These are phyloP conservation scores for Candida fluviatilis DNA, from an alignment of 805 yeast genomes.

Conservation along the genomic window DNA sequence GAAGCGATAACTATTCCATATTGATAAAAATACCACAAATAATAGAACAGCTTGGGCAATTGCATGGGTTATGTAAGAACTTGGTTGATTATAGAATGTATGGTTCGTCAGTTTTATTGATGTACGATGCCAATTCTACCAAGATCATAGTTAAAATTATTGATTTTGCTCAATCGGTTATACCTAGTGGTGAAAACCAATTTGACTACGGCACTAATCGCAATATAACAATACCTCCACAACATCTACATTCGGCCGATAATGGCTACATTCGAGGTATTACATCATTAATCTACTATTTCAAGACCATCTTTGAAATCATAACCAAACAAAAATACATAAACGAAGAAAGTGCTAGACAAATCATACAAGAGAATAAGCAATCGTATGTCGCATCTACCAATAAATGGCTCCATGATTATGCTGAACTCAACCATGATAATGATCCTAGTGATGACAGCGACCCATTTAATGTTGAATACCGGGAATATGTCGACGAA, in stretches of 20 bases:
- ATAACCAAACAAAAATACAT: slow-evolving; percentile 13
- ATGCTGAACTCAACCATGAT: slow-evolving; percentile 13
- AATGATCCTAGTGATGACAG: slow-evolving; percentile 7
- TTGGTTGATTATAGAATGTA: slow-evolving; percentile 80
- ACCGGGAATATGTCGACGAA: slow-evolving; percentile 18
- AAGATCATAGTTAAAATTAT: slow-evolving; percentile 60
- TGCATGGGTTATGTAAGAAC: slow-evolving; percentile 49
- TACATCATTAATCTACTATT: slow-evolving; percentile 63
- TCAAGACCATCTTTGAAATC: slow-evolving; percentile 52
- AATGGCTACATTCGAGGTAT: slow-evolving; percentile 84
- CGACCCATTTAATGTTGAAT: slow-evolving; percentile 20
- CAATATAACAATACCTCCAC: slow-evolving; percentile 62
- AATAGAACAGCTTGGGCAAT: slow-evolving; percentile 53
- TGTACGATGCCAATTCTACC: slow-evolving; percentile 69
- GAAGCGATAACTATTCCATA: slow-evolving; percentile 53
- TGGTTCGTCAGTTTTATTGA: slow-evolving; percentile 83
- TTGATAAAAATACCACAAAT: slow-evolving; percentile 63
- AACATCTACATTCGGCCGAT: slow-evolving; percentile 60
- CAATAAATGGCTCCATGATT: slow-evolving; percentile 18
- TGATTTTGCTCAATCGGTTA: slow-evolving; percentile 93
- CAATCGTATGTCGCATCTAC: slow-evolving; percentile 7
- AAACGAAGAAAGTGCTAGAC: background rate
- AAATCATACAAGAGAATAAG: background rate
- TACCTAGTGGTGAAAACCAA: slow-evolving; percentile 47
- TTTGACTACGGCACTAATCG: slow-evolving; percentile 1